phyloP scores from a whole-genome alignment of 1,284 basidiomycete species.

The Cryptococcus amylolentus region DNA sequence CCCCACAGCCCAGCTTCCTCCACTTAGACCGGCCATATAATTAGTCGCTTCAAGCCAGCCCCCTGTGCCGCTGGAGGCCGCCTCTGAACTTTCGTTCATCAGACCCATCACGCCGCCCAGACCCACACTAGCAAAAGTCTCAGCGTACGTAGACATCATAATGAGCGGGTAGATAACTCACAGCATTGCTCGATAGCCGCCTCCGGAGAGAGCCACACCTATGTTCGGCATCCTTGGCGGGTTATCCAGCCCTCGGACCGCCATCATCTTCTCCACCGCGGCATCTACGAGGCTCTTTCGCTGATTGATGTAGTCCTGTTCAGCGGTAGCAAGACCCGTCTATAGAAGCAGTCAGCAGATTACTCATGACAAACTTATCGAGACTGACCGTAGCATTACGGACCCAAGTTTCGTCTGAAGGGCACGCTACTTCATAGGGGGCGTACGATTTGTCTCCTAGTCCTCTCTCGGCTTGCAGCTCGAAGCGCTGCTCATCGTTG shows the following conservation, averaged over 20 bases:
- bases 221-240: slow-evolving; percentile 46
- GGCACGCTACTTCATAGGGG: slow-evolving; percentile 44
- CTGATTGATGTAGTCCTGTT: slow-evolving; percentile 32
- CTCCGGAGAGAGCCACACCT: slow-evolving; percentile 51
- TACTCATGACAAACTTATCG: not conserved
- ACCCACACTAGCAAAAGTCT: slow-evolving; percentile 11
- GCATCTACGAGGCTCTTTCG: slow-evolving; percentile 23
- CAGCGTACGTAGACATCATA: not conserved
- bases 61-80: slow-evolving; percentile 29
- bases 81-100: slow-evolving; percentile 27
- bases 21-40: slow-evolving; percentile 47
- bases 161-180: slow-evolving; percentile 13
- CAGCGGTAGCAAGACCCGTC: slow-evolving; percentile 33
- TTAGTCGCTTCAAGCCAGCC: slow-evolving; percentile 44
- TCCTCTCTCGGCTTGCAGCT: not conserved
- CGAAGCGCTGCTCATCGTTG: not conserved
- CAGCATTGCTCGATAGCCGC: slow-evolving; percentile 54
- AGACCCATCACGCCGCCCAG: slow-evolving; percentile 23
- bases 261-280: slow-evolving; percentile 30
- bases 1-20: slow-evolving; percentile 47
- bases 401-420: slow-evolving; percentile 37
- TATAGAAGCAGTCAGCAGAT: not conserved
- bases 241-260: slow-evolving; percentile 23
- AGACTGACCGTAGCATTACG: slow-evolving; percentile 37
- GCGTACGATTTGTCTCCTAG: slow-evolving; percentile 30